These are phyloP conservation scores for Martiniozyma asiatica DNA, from an alignment of 1,139 yeast species.

Conservation along the genomic window DNA sequence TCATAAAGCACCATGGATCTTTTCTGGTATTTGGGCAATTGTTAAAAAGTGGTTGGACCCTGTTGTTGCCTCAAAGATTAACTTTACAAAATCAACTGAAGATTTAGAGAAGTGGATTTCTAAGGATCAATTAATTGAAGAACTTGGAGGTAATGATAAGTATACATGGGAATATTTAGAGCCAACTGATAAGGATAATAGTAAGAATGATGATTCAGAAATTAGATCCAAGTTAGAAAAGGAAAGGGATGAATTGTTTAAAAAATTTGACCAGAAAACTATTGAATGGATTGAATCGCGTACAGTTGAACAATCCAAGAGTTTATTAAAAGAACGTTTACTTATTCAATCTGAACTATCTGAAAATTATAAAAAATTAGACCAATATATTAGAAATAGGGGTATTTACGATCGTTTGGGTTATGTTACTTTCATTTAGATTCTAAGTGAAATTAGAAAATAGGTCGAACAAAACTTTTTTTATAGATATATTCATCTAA, in stretches of 20 bases:
- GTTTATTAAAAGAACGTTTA: conserved; percentile 33
- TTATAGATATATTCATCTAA: no score
- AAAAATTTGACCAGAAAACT: conserved; percentile 45
- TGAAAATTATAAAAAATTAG: conserved; percentile 47
- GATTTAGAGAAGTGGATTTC: conserved; percentile 52
- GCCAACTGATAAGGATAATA: conserved; percentile 43
- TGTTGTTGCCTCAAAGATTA: conserved; percentile 70
- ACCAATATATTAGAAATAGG: conserved; percentile 64
- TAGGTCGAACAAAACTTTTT: no score
- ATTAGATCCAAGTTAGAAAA: conserved; percentile 17
- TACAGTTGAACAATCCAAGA: conserved; percentile 29
- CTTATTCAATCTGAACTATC: conserved; percentile 37
- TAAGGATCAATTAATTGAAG: conserved; percentile 40
- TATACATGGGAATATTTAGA: conserved; percentile 41
- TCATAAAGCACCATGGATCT: conserved; percentile 87
- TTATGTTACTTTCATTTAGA: conserved; percentile 14
- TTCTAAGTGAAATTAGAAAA: no score
- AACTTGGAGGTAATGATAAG: conserved; percentile 55
- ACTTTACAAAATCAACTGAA: conserved; percentile 49
- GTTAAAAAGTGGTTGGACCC: conserved; percentile 85
- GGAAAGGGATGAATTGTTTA: conserved; percentile 37
- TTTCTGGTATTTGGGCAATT: conserved; percentile 75
- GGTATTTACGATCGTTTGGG: conserved; percentile 42
- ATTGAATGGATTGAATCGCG: conserved; percentile 55
- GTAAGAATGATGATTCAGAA: conserved; percentile 27